phyloP scores from a whole-genome alignment of 2,329 filamentous ascomycete genomes.

The Cladosporium austrohemisphaericum region DNA sequence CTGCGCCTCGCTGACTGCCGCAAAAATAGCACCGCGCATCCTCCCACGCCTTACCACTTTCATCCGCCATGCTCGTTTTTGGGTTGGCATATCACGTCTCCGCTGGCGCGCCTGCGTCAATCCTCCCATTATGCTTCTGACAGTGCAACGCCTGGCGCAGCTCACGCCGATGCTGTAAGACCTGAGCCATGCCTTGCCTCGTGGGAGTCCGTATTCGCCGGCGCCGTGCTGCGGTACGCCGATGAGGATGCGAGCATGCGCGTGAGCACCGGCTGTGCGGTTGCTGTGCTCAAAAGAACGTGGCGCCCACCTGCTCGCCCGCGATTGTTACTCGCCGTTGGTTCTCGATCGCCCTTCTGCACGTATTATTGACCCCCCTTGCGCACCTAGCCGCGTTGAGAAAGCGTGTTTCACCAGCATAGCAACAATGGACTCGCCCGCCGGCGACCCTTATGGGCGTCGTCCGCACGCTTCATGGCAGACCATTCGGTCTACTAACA shows the following conservation, averaged over 20 bases:
- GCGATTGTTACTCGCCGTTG: not conserved
- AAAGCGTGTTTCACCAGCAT: slow-evolving; percentile 8
- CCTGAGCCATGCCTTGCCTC: slow-evolving; percentile 14
- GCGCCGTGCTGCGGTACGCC: slow-evolving; percentile 4
- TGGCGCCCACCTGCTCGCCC: slow-evolving; percentile 8
- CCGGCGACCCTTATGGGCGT: slow-evolving; percentile 14
- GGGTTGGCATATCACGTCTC: slow-evolving; percentile 10
- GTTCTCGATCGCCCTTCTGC: not conserved
- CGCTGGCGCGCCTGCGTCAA: not conserved
- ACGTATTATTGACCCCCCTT: slow-evolving; percentile 11
- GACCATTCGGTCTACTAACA: slow-evolving; percentile 12
- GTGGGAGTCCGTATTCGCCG: slow-evolving; percentile 11
- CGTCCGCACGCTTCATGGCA: slow-evolving; percentile 13
- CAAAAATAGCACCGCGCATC: slow-evolving; percentile 11
- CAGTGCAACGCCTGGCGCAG: slow-evolving; percentile 12
- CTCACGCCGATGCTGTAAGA: slow-evolving; percentile 10
- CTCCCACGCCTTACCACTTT: not conserved
- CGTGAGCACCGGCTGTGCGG: slow-evolving; percentile 5
- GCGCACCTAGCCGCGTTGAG: slow-evolving; percentile 11
- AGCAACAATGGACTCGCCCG: slow-evolving; percentile 8
- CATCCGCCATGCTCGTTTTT: slow-evolving; percentile 1
- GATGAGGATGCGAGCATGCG: slow-evolving; percentile 1
- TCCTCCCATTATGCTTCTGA: slow-evolving; percentile 14
- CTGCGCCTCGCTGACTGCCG: slow-evolving; percentile 15
- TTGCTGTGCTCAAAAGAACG: slow-evolving; percentile 14